Evolutionary conservation across 106 monocot species (phyloP), one percentile per base, ranked within the genome.

Genomic region (Gastrodia elata): DNA sequence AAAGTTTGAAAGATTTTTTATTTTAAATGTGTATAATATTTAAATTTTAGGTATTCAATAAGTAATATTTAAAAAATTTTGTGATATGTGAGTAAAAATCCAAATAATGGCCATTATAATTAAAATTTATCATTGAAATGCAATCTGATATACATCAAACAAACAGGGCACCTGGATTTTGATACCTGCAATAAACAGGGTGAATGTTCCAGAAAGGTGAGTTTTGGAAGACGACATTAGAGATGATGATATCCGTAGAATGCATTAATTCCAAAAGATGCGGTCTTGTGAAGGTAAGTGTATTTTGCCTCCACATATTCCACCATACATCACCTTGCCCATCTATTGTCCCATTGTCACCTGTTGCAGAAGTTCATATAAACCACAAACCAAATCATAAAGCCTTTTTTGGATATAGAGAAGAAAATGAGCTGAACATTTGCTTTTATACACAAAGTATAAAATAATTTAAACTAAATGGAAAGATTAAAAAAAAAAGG

Each of bases 251-350:
- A 42, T 92, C 88, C 18, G 56, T 77, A 5, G 96, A 90, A 78
- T 90, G 68, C 90, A 88, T 83, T 22, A 97, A 73, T 75, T 97
- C 96, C 28, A 97, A 27, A 4, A 97, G 78, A 80, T 90, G 80
- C 27, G 96, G 96, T 61, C 96, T 78, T 11, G 92, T 97, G 74
- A 83, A 90, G 10, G 8, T 72, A 1, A 97, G 92, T 18, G 84
- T 78, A 69, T 84, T 73, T 70, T 85, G 90, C 72, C 96, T 85
- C 96, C 96, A 97, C 96, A 97, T 97, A 71, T 97, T 92, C 96
- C 96, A 97, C 96, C 96, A 97, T 22, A 88, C 84, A 40, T 86
- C 86, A 55, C 96, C 96, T 79, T 92, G 92, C 1, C 96, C 96
- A 84, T 97, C 96, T 48, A 97, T 92, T 9, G 84, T 84, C 36